These are phyloP conservation scores for Chalaropsis thielavioides DNA, from an alignment of 2,329 filamentous ascomycete species.

Conservation along the genomic window DNA sequence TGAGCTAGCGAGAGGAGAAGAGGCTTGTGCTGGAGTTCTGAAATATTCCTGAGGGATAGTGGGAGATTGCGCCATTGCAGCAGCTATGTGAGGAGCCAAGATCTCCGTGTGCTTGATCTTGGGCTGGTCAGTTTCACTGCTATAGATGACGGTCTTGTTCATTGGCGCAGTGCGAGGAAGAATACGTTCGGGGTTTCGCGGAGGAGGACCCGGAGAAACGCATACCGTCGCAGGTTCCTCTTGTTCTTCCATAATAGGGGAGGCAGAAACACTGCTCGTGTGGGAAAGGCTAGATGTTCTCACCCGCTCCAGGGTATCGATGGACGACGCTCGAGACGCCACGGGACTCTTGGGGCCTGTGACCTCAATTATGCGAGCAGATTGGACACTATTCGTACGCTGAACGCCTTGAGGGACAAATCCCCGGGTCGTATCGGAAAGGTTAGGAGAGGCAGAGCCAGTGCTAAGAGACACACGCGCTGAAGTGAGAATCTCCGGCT, in stretches of 20 bases:
- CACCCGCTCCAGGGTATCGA: constrained; percentile 31
- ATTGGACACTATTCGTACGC: constrained; percentile 36
- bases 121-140: not conserved
- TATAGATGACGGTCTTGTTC: not conserved
- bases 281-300: constrained; percentile 30
- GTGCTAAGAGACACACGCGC: constrained; percentile 38
- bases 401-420: constrained; percentile 26
- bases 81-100: constrained; percentile 5
- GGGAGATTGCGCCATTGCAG: constrained; percentile 13
- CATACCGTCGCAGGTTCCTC: constrained; percentile 26
- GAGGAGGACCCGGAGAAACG: constrained; percentile 7
- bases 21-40: not conserved
- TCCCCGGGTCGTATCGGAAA: constrained; percentile 33
- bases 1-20: constrained; percentile 3
- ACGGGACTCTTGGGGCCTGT: constrained; percentile 36
- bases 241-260: constrained; percentile 31
- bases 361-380: constrained; percentile 45
- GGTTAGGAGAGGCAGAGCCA: constrained; percentile 35
- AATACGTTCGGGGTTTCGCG: constrained; percentile 10
- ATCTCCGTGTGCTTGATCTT: constrained; percentile 11
- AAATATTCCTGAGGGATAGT: constrained; percentile 15
- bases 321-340: constrained; percentile 35
- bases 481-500: constrained; percentile 43
- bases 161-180: not conserved
- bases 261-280: constrained; percentile 17